Percentiles rank a stretch among this genome's conserved stretches.
phyloP scores from a whole-genome alignment of 1,139 yeast genomes.

The Lodderomyces oxycetoniae region DNA sequence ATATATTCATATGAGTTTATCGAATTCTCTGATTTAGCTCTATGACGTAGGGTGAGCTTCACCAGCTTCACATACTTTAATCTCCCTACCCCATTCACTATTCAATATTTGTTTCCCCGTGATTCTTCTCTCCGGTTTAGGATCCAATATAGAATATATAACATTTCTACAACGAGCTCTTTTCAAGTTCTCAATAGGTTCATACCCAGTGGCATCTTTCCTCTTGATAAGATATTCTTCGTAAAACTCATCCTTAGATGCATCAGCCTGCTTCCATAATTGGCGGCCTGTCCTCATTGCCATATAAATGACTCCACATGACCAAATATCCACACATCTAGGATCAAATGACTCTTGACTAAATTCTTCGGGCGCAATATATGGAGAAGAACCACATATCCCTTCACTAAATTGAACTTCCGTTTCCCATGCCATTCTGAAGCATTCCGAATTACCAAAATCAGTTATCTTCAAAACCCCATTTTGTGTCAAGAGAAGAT shows the following conservation, averaged over 20 bases:
- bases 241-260: conserved; percentile 75
- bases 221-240: conserved; percentile 68
- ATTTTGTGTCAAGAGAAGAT: conserved; percentile 68
- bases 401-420: conserved; percentile 82
- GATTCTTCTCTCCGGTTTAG: conserved; percentile 80
- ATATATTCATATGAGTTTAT: too few species aligned
- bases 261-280: conserved; percentile 80
- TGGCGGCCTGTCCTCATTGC: conserved; percentile 97
- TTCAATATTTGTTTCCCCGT: conserved; percentile 84
- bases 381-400: conserved; percentile 84
- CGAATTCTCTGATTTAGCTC: too few species aligned
- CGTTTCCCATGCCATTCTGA: conserved; percentile 94
- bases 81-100: conserved; percentile 91
- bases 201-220: conserved; percentile 79
- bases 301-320: conserved; percentile 95
- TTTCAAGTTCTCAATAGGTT: conserved; percentile 79
- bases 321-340: conserved; percentile 90
- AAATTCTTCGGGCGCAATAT: conserved; percentile 95
- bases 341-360: conserved; percentile 76
- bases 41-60: conserved; percentile 8
- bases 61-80: conserved; percentile 70
- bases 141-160: conserved; percentile 86
- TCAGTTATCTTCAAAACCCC: conserved; percentile 89
- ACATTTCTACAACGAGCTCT: conserved; percentile 88
- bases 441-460: conserved; percentile 94